A percentile compares a stretch with the other conserved stretches of the same genome.
phyloP scores from a whole-genome alignment of 192 early-diverging fungal species.

The Mortierella claussenii region DNA sequence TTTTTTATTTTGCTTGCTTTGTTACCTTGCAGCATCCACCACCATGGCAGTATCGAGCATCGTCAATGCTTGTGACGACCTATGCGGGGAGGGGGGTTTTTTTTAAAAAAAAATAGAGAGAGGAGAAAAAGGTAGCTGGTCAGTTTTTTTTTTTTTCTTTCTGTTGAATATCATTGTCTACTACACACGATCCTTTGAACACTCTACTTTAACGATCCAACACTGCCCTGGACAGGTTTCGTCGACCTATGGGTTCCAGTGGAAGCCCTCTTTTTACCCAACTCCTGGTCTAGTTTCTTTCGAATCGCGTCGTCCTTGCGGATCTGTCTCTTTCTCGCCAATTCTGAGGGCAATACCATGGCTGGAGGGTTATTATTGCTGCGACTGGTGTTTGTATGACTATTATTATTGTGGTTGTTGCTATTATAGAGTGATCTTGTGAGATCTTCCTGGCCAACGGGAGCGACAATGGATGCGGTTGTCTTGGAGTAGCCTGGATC shows the following conservation, averaged over 20 bases:
- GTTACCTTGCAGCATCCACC: conserved; percentile 51
- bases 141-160: conserved; percentile 60
- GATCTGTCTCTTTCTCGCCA: conserved; percentile 46
- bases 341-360: background rate
- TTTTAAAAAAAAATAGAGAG: background rate
- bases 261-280: conserved; percentile 48
- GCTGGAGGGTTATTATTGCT: too few species aligned
- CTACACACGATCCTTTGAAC: too few species aligned
- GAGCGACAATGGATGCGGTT: too few species aligned
- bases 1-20: background rate
- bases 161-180: background rate
- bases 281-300: conserved; percentile 76
- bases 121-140: background rate
- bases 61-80: conserved; percentile 41
- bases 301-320: conserved; percentile 69
- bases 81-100: conserved; percentile 1
- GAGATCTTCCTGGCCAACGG: too few species aligned
- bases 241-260: conserved; percentile 28
- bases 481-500: too few species aligned
- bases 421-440: too few species aligned
- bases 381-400: too few species aligned
- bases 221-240: conserved; percentile 53
- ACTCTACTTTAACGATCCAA: conserved; percentile 46
- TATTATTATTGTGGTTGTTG: too few species aligned
- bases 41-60: conserved; percentile 40